phyloP scores from a whole-genome alignment of 805 yeast genomes.

The Candida insectorum region DNA sequence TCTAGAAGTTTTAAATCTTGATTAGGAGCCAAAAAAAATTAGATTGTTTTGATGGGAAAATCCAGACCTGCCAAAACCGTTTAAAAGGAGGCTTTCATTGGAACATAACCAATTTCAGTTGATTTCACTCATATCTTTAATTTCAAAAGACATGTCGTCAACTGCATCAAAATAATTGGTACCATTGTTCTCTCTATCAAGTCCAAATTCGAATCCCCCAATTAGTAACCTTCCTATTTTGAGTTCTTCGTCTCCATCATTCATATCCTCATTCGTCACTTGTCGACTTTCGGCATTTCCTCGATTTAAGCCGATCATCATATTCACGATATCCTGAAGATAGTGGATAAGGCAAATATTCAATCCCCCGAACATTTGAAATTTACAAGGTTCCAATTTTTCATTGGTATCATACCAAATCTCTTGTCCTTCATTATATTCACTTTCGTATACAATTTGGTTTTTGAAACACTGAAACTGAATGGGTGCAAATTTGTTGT shows the following conservation, averaged over 20 bases:
- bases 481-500: constrained; percentile 12
- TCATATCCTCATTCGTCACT: constrained; percentile 24
- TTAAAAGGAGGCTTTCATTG: no score
- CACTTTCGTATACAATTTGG: constrained; percentile 33
- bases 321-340: constrained; percentile 29
- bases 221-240: constrained; percentile 23
- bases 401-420: constrained; percentile 12
- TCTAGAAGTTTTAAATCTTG: no score
- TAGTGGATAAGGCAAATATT: constrained; percentile 29
- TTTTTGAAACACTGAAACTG: constrained; percentile 34
- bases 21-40: no score
- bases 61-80: no score
- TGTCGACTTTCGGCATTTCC: constrained; percentile 39
- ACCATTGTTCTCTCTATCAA: constrained; percentile 39
- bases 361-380: constrained; percentile 10
- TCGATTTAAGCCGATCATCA: constrained; percentile 30
- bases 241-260: constrained; percentile 34
- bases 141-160: no score
- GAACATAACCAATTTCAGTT: no score
- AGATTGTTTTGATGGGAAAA: no score
- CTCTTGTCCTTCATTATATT: constrained; percentile 33
- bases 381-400: constrained; percentile 5
- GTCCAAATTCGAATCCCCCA: constrained; percentile 31
- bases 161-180: constrained; percentile 31
- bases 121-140: no score